Conservation (phyloP, 2,329 filamentous ascomycete genomes). For the Chrysosporium queenslandicum region DNA sequence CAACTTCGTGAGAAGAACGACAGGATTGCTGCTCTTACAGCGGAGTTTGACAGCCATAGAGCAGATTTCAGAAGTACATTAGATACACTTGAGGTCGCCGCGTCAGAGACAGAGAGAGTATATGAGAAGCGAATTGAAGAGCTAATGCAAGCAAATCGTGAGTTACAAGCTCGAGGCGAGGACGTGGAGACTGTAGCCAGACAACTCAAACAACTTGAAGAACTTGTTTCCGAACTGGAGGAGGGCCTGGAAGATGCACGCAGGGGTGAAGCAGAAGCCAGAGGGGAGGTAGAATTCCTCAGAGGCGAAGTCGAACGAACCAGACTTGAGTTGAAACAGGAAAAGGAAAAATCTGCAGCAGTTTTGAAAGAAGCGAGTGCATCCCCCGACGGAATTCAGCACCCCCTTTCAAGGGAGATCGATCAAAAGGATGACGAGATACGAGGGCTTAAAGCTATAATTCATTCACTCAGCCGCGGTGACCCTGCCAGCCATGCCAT, state of each 20-base stretch:
- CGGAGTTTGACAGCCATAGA: conserved; percentile 87
- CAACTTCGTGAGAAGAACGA: conserved; percentile 91
- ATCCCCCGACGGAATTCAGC: conserved; percentile 16
- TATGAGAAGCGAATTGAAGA: conserved; percentile 58
- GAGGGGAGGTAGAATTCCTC: conserved; percentile 91
- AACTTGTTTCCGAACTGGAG: conserved; percentile 91
- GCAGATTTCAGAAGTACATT: conserved; percentile 96
- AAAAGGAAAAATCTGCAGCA: conserved; percentile 69
- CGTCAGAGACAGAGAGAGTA: conserved; percentile 84
- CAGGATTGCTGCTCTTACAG: conserved; percentile 82
- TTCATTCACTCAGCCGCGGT: conserved; percentile 79
- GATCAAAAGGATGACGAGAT: conserved; percentile 97
- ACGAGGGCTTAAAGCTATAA: conserved; percentile 90
- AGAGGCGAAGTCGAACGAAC: conserved; percentile 90
- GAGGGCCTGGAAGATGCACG: conserved; percentile 92
- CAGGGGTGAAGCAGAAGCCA: conserved; percentile 85
- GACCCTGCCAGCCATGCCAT: conserved; percentile 20
- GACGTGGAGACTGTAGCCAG: conserved; percentile 85
- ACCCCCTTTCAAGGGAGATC: conserved; percentile 56
- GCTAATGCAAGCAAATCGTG: conserved; percentile 69
- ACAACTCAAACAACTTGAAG: conserved; percentile 90
- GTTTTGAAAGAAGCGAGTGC: conserved; percentile 44
- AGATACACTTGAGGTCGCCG: conserved; percentile 90
- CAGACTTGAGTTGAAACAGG: conserved; percentile 73
- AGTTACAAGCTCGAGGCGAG: conserved; percentile 69